These are phyloP conservation scores for Neurospora sublineolata DNA, from an alignment of 495 filamentous ascomycete genomes.

Conservation along the genomic window DNA sequence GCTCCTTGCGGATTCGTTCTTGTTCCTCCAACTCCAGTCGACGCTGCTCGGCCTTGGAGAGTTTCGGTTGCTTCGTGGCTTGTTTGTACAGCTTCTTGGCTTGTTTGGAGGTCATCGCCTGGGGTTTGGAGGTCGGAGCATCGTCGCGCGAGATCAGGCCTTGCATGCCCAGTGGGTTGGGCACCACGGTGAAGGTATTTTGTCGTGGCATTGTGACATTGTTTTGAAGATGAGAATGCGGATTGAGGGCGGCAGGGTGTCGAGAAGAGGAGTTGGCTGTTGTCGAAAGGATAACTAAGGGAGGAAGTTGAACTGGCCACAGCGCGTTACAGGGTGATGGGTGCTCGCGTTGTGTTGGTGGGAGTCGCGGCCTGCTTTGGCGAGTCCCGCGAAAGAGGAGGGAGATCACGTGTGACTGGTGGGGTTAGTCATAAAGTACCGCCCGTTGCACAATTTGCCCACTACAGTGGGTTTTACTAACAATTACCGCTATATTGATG, in stretches of 20 bases:
- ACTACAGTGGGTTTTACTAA: not conserved
- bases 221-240: not conserved
- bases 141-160: conserved; percentile 8
- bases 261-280: not conserved
- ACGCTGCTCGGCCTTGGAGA: conserved; percentile 31
- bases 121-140: not conserved
- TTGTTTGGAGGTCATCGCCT: conserved; percentile 36
- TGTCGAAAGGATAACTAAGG: not conserved
- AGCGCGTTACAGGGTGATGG: not conserved
- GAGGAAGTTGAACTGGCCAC: not conserved
- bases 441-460: not conserved
- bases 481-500: not conserved
- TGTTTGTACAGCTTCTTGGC: conserved; percentile 28
- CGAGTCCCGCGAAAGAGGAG: not conserved
- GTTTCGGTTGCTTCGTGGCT: conserved; percentile 17
- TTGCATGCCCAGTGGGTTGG: conserved; percentile 16
- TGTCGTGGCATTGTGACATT: conserved; percentile 14
- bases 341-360: not conserved
- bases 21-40: conserved; percentile 32
- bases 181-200: conserved; percentile 16
- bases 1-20: conserved; percentile 31
- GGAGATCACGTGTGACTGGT: not conserved
- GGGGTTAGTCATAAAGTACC: not conserved
- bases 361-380: not conserved
- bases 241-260: not conserved